A percentile compares a stretch with the other conserved stretches of the same genome.
These are phyloP conservation scores for Tolypocladium cylindrosporum DNA, from an alignment of 2,329 filamentous ascomycete genomes.

Conservation along the genomic window DNA sequence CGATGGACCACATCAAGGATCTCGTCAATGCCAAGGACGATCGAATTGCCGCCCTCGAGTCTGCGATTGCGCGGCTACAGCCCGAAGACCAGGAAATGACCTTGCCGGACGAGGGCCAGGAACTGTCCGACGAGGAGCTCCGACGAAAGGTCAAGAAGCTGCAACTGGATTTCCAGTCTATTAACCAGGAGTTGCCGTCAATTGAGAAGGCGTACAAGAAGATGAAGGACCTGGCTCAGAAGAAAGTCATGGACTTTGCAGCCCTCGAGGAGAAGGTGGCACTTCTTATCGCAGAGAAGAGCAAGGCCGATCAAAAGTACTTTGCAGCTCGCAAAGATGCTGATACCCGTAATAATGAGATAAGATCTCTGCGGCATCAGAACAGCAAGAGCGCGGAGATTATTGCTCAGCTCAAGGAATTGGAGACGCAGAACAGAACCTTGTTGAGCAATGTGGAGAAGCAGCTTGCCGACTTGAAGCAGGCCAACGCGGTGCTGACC, in stretches of 20 bases:
- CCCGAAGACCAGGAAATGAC: conserved; percentile 37
- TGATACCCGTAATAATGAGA: conserved; percentile 73
- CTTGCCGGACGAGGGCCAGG: conserved; percentile 38
- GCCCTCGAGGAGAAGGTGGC: conserved; percentile 69
- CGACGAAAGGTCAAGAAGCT: conserved; percentile 64
- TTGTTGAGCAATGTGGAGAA: conserved; percentile 82
- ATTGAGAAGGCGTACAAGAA: conserved; percentile 90
- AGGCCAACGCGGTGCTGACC: conserved; percentile 61
- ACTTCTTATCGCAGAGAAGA: conserved; percentile 74
- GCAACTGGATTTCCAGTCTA: conserved; percentile 69
- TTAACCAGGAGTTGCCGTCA: conserved; percentile 78
- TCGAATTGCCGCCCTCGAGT: conserved; percentile 72
- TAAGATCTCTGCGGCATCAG: conserved; percentile 68
- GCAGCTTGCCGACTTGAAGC: conserved; percentile 73
- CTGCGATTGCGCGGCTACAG: conserved; percentile 65
- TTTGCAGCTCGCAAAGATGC: conserved; percentile 93
- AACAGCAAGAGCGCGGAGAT: conserved; percentile 89
- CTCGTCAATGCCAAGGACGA: conserved; percentile 69
- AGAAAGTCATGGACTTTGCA: conserved; percentile 72
- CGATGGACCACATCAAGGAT: conserved; percentile 67
- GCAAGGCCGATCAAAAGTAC: conserved; percentile 95
- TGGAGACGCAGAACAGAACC: conserved; percentile 66
- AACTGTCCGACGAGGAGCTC: conserved; percentile 59
- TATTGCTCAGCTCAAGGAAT: conserved; percentile 84
- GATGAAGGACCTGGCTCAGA: conserved; percentile 71